These are phyloP conservation scores for Suillus weaverae DNA, from an alignment of 768 basidiomycete genomes.

Conservation along the genomic window DNA sequence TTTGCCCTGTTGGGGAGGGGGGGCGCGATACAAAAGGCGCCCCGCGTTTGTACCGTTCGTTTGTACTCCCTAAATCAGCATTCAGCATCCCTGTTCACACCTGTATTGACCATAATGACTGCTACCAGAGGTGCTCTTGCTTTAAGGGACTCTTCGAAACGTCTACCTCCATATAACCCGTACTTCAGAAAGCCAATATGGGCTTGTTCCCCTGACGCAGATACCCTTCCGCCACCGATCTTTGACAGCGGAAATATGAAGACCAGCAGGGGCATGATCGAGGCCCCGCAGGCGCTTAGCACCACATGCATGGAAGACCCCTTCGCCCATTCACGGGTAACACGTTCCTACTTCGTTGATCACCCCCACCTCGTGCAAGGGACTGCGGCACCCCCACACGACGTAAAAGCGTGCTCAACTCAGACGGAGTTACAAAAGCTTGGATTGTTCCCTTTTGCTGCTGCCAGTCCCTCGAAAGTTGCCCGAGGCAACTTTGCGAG, in stretches of 20 bases:
- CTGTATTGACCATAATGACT: constrained; percentile 11
- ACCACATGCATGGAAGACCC: constrained; percentile 5
- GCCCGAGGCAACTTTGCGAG: constrained; percentile 4
- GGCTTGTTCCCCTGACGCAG: constrained; percentile 14
- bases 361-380: constrained; percentile 19
- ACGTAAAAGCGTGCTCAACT: constrained; percentile 24
- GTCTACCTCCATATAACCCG: constrained; percentile 6
- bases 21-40: constrained; percentile 21
- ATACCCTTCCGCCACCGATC: constrained; percentile 8
- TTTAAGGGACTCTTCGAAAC: background rate
- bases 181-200: constrained; percentile 13
- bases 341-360: constrained; percentile 12
- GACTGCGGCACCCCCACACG: constrained; percentile 23
- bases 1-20: constrained; percentile 8
- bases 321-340: constrained; percentile 4
- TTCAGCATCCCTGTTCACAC: background rate
- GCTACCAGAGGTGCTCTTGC: background rate
- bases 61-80: background rate
- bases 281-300: background rate
- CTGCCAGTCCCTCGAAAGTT: constrained; percentile 4
- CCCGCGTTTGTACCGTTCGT: background rate
- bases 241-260: constrained; percentile 13
- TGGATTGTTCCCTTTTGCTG: background rate
- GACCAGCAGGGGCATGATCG: background rate
- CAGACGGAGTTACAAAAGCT: constrained; percentile 5